phyloP scores from a whole-genome alignment of 2,329 filamentous ascomycete genomes.

The Trichoderma sp. region DNA sequence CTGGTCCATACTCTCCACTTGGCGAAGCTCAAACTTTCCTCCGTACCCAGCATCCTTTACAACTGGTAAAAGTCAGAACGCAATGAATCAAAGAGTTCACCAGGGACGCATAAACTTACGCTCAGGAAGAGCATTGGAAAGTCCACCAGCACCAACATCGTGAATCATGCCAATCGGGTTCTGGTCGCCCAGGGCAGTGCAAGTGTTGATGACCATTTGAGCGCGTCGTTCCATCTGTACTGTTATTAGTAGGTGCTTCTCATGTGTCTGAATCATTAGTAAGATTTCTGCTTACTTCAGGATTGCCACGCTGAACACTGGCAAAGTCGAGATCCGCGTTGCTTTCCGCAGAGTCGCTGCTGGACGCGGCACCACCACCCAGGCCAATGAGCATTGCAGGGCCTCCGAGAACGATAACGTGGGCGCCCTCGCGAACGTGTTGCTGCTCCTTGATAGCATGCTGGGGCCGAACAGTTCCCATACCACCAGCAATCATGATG shows the following conservation, averaged over 20 bases:
- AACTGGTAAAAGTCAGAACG: constrained; percentile 44
- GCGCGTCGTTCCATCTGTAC: constrained; percentile 79
- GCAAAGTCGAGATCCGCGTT: constrained; percentile 94
- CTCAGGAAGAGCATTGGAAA: constrained; percentile 76
- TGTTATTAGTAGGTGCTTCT: background rate
- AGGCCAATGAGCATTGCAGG: constrained; percentile 98
- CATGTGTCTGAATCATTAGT: background rate
- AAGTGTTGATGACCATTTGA: constrained; percentile 98
- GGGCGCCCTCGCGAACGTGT: constrained; percentile 82
- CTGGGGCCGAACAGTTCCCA: constrained; percentile 88
- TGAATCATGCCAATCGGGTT: constrained; percentile 97
- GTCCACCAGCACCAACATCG: constrained; percentile 91
- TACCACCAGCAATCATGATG: constrained; percentile 96
- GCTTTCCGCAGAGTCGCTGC: constrained; percentile 82
- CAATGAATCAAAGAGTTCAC: background rate
- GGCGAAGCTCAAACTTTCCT: constrained; percentile 90
- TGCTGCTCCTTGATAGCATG: constrained; percentile 84
- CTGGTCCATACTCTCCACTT: constrained; percentile 86
- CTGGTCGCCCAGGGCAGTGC: constrained; percentile 77
- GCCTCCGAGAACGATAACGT: constrained; percentile 89
- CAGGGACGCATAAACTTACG: constrained; percentile 35
- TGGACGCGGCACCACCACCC: constrained; percentile 92
- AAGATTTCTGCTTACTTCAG: constrained; percentile 55
- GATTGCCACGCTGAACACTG: constrained; percentile 95
- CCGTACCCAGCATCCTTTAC: constrained; percentile 91